These are phyloP conservation scores for Colletotrichum shisoi DNA, from an alignment of 2,329 filamentous ascomycete genomes.

Conservation along the genomic window DNA sequence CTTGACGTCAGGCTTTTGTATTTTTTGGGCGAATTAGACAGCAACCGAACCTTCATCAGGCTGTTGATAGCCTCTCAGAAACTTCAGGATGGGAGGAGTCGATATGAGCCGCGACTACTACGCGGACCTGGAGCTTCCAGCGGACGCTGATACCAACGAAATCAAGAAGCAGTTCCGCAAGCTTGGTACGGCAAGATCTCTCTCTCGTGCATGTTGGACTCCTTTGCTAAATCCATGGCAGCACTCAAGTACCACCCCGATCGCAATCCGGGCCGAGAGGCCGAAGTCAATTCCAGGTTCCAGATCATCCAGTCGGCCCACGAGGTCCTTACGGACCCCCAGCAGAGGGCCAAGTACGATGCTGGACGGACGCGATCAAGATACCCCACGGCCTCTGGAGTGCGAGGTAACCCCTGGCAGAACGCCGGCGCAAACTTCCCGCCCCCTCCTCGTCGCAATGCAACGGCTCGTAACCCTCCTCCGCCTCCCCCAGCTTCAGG, in stretches of 20 bases:
- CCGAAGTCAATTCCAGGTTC: slow-evolving; percentile 81
- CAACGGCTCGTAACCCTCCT: slow-evolving; percentile 43
- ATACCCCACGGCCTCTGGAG: slow-evolving; percentile 61
- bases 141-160: slow-evolving; percentile 73
- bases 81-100: slow-evolving; percentile 69
- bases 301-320: slow-evolving; percentile 87
- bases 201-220: slow-evolving; percentile 23
- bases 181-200: slow-evolving; percentile 62
- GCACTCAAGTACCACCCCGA: slow-evolving; percentile 89
- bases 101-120: slow-evolving; percentile 82
- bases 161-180: slow-evolving; percentile 88
- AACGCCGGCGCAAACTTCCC: slow-evolving; percentile 60
- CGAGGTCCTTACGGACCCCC: slow-evolving; percentile 70
- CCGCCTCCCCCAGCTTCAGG: slow-evolving; percentile 47
- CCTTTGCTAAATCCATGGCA: slow-evolving; percentile 50
- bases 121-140: slow-evolving; percentile 77
- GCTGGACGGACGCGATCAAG: slow-evolving; percentile 52
- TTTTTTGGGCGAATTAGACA: not conserved
- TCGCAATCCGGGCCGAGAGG: slow-evolving; percentile 82
- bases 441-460: slow-evolving; percentile 57
- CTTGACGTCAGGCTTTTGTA: slow-evolving; percentile 13
- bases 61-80: slow-evolving; percentile 12
- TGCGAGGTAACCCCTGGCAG: slow-evolving; percentile 66
- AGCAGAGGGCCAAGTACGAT: slow-evolving; percentile 63
- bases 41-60: slow-evolving; percentile 1